phyloP scores from a whole-genome alignment of 768 basidiomycete species.

The Dioszegia crocea region DNA sequence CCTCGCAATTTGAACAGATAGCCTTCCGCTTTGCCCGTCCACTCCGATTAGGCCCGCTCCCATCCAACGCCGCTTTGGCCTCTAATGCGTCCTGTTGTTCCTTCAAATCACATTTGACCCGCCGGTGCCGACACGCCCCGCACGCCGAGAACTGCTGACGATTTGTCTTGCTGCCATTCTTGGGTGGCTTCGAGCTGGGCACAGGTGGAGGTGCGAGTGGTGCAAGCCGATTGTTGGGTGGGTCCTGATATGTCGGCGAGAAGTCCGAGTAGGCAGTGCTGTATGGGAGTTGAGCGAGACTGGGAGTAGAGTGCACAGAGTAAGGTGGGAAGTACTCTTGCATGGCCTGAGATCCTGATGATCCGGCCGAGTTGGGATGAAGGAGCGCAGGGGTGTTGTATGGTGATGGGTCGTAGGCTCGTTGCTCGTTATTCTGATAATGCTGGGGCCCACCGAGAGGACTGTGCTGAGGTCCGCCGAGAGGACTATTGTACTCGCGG shows the following conservation, averaged over 20 bases:
- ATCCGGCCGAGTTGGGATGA: slow-evolving; percentile 6
- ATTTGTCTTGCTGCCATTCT: slow-evolving; percentile 57
- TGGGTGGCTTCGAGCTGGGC: neutral
- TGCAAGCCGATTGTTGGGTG: neutral
- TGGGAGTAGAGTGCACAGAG: neutral
- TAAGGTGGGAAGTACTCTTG: slow-evolving; percentile 6
- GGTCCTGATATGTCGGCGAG: neutral
- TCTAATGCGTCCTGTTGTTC: slow-evolving; percentile 61
- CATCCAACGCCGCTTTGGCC: slow-evolving; percentile 24
- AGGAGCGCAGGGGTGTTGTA: neutral
- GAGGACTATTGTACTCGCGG: neutral
- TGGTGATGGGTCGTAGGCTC: neutral
- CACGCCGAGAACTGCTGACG: slow-evolving; percentile 89
- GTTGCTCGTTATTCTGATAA: neutral
- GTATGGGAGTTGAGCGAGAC: neutral
- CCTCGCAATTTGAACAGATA: slow-evolving; percentile 82
- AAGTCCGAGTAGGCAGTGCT: neutral
- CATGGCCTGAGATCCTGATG: neutral
- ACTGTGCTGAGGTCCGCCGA: neutral
- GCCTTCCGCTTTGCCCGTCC: slow-evolving; percentile 37
- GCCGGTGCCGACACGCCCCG: slow-evolving; percentile 83
- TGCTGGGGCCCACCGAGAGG: neutral
- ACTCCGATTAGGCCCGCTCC: slow-evolving; percentile 13
- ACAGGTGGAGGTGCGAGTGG: neutral
- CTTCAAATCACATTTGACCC: slow-evolving; percentile 93